phyloP scores from a whole-genome alignment of 2,329 filamentous ascomycete genomes.

The Rutstroemia sp. region DNA sequence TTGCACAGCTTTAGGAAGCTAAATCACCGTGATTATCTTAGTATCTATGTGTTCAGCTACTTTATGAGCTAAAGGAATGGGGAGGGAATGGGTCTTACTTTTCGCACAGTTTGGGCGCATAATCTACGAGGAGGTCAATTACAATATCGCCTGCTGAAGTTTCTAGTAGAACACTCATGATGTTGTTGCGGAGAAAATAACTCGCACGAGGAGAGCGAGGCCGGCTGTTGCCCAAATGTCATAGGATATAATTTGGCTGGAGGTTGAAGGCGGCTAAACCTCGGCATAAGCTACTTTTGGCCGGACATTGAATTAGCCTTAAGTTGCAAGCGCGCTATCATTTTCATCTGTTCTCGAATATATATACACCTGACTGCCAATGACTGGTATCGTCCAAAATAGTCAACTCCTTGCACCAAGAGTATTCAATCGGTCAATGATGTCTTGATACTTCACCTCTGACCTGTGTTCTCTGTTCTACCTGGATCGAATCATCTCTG shows the following conservation, averaged over 20 bases:
- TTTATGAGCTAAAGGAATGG: constrained; percentile 14
- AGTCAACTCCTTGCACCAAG: too few relatives aligned
- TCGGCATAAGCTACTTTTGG: background rate
- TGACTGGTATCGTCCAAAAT: too few relatives aligned
- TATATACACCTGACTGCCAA: too few relatives aligned
- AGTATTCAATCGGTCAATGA: too few relatives aligned
- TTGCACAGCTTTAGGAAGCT: constrained; percentile 99
- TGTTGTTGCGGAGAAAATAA: background rate
- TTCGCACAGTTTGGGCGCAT: constrained; percentile 85
- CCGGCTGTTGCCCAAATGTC: background rate
- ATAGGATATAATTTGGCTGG: background rate
- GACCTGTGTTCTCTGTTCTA: too few relatives aligned
- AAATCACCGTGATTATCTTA: constrained; percentile 40
- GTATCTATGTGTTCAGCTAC: constrained; percentile 46
- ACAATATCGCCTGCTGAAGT: constrained; percentile 91
- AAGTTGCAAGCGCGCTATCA: background rate
- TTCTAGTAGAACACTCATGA: constrained; percentile 89
- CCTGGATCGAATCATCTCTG: too few relatives aligned
- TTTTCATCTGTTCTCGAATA: too few relatives aligned
- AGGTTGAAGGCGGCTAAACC: background rate
- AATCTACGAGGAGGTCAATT: constrained; percentile 83
- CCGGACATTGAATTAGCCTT: background rate
- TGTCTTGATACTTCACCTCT: too few relatives aligned
- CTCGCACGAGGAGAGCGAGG: background rate
- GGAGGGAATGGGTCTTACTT: constrained; percentile 58